phyloP scores from a whole-genome alignment of 345 rosid genomes.

The Euphorbia tirucalli region DNA sequence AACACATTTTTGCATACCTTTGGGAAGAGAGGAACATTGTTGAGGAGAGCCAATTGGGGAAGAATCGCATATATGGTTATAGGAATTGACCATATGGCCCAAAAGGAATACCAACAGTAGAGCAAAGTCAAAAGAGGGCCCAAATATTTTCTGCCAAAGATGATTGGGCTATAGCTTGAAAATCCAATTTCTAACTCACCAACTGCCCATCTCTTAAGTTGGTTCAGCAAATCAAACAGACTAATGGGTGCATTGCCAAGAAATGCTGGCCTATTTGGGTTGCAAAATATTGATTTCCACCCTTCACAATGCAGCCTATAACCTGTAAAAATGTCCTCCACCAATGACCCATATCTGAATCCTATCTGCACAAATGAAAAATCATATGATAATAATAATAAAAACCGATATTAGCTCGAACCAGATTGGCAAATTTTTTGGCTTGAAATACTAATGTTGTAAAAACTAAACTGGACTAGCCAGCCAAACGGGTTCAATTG shows the following conservation, averaged over 20 bases:
- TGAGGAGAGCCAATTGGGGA: constrained; percentile 62
- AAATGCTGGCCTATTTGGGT: constrained; percentile 60
- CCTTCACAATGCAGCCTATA: constrained; percentile 58
- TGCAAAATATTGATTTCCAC: constrained; percentile 60
- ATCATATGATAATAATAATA: too few species aligned
- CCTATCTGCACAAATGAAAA: constrained; percentile 72
- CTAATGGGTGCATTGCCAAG: constrained; percentile 50
- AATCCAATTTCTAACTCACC: constrained; percentile 52
- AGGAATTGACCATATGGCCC: constrained; percentile 57
- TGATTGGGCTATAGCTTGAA: constrained; percentile 49
- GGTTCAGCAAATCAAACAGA: constrained; percentile 47
- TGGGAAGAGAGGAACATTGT: constrained; percentile 46
- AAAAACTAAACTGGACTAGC: too few species aligned
- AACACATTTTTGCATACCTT: constrained; percentile 25
- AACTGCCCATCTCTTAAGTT: constrained; percentile 62
- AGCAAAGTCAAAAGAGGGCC: constrained; percentile 38
- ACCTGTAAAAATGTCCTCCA: constrained; percentile 67
- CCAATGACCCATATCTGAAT: constrained; percentile 62
- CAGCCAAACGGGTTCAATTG: too few species aligned
- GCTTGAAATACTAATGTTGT: too few species aligned
- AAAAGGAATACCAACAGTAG: constrained; percentile 41
- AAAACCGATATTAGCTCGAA: background rate
- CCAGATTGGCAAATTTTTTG: too few species aligned
- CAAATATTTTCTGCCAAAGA: constrained; percentile 37
- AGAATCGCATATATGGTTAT: constrained; percentile 42